Evolutionary conservation across 768 basidiomycete species (phyloP), one percentile per base, ranked within the genome.

Genomic region (Suillus weaverae): DNA sequence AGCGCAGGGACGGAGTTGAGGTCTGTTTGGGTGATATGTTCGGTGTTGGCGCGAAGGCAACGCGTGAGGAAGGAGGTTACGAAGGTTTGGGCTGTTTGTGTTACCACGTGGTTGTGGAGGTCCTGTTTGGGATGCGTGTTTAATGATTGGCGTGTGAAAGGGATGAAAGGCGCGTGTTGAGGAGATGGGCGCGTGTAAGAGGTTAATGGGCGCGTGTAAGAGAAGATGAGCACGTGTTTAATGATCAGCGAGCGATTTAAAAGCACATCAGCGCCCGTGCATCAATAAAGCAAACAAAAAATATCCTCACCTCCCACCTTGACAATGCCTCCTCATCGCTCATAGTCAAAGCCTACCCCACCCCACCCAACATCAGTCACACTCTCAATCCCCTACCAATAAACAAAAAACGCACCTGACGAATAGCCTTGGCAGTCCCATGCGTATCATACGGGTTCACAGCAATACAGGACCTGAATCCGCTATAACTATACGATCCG

Each of bases 381-480:
- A 41, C 30, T 11, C 20, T 1, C 26, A 11, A 18, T 22, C n/a
- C 5, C 4, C 26, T 26, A 20, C 2, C 26, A 30, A 11, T 11
- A 32, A 60, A 35, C 53, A 10, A n/a, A 5, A n/a, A 14, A 36
- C 70, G 61, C 43, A 72, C 75, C 66, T 86, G 84, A 59, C 86
- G 67, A 68, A 95, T 94, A 3, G 93, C 94, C 35, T 87, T 81
- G 0, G 94, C 91, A 2, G 94, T 94, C n/a, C 88, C 89, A 35
- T 91, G 85, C 44, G 85, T 85, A 69, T 94, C 92, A 85, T 91
- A 95, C 1, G 93, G 94, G 72, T 95, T 95, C 73, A 95, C 83
- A 14, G 90, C 88, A 54, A 95, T 91, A 68, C 92, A 95, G 14
- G 89, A 91, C 46, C 93, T 81, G 79, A 95, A 95, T 16, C 94